Base-by-base conservation (phyloP, 257 asterid species). In the Ajuga chamaepitys region DNA sequence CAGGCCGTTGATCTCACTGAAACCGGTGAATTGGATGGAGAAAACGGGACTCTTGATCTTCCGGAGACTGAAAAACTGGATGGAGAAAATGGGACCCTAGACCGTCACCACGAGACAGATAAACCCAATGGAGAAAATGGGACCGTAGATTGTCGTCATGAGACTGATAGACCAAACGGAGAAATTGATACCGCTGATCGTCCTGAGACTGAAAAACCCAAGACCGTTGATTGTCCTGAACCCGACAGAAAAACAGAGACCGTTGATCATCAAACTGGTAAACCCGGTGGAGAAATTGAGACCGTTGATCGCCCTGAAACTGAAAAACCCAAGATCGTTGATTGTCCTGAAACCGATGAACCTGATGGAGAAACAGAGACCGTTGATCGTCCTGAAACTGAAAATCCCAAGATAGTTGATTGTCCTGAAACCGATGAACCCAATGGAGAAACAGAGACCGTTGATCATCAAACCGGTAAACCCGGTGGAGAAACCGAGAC, bases 1-100 rank as follows among this genome's bases (percentile, higher is more conserved):
- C 37, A 30, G 37, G 37, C 4, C 4, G 37, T 30, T 30, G 37
- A 10, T 21, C 24, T 9, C 21, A 13, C 3, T 11, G 30, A 48
- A 4, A 48, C 26, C 30, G 4, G 9, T 17, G 45, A 68, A 9
- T 35, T 13, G 57, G 26, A 24, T 45, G 75, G 38, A 60, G 66
- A 76, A 62, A 21, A 3, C 60, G 24, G 44, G 45, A 11, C 47
- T 13, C 58, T 44, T 41, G 73, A 67, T 53, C 14, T 18, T 9
- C 30, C 34, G 42, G 51, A 48, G 50, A 55, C 58, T 11, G 67
- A 52, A 53, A 26, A 66, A 66, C 48, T 71, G 5, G 26, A 24
- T 45, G 75, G 38, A 60, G 70, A 76, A 62, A 21, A 4, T 51
- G 24, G 50, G 45, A 10, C 48, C 41, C 62, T 64, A 41, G 62